A percentile compares a stretch with the other conserved stretches of the same genome.
phyloP scores from a whole-genome alignment of 2,329 filamentous ascomycete genomes.

The Xylariaceae sp. region DNA sequence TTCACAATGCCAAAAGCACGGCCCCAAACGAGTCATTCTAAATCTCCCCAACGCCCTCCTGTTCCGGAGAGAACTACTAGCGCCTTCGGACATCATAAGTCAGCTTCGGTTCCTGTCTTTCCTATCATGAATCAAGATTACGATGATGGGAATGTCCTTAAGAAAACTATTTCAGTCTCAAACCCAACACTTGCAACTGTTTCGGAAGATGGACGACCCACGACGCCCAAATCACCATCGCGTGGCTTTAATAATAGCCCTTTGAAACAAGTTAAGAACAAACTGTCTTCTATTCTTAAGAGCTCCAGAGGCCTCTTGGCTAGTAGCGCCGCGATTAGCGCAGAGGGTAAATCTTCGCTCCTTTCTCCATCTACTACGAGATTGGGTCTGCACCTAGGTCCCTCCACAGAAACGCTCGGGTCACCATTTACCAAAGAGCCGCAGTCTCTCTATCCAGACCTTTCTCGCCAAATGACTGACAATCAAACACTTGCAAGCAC shows the following conservation, averaged over 20 bases:
- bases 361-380: slow-evolving; percentile 59
- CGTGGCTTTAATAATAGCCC: slow-evolving; percentile 72
- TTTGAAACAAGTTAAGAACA: slow-evolving; percentile 90
- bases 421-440: slow-evolving; percentile 38
- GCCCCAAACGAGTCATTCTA: slow-evolving; percentile 39
- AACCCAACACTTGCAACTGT: slow-evolving; percentile 60
- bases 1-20: slow-evolving; percentile 52
- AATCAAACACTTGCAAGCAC: slow-evolving; percentile 40
- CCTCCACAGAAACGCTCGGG: slow-evolving; percentile 57
- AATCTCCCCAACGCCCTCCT: slow-evolving; percentile 46
- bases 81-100: slow-evolving; percentile 62
- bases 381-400: slow-evolving; percentile 50
- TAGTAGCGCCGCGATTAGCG: slow-evolving; percentile 71
- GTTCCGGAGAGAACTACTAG: slow-evolving; percentile 41
- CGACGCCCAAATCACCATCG: slow-evolving; percentile 63
- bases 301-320: slow-evolving; percentile 85
- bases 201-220: slow-evolving; percentile 48
- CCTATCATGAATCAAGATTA: slow-evolving; percentile 38
- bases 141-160: slow-evolving; percentile 47
- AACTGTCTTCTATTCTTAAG: slow-evolving; percentile 88
- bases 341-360: slow-evolving; percentile 64
- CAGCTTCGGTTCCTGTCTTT: slow-evolving; percentile 65
- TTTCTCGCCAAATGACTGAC: slow-evolving; percentile 47
- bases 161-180: slow-evolving; percentile 67
- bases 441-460: slow-evolving; percentile 53